phyloP scores from a whole-genome alignment of 768 basidiomycete species.

The Chalciporus piperatus region DNA sequence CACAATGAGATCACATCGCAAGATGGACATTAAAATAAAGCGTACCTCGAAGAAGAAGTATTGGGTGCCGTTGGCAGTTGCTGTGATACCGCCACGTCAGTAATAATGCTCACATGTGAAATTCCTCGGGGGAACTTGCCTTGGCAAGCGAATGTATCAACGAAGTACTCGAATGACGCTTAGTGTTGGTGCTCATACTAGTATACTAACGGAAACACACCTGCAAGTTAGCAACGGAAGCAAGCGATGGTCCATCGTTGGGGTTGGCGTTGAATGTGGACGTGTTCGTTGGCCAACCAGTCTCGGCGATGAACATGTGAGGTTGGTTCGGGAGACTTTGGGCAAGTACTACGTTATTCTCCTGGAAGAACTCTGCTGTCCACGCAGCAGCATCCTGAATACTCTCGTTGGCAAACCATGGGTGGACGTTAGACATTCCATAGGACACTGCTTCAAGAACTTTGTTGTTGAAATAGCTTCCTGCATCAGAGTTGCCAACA shows the following conservation, averaged over 20 bases:
- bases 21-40: neutral
- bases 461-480: conserved; percentile 73
- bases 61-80: conserved; percentile 74
- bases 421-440: conserved; percentile 88
- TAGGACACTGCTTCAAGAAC: conserved; percentile 66
- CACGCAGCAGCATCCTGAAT: conserved; percentile 70
- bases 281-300: conserved; percentile 77
- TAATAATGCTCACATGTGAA: neutral
- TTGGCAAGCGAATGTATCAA: conserved; percentile 81
- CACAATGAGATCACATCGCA: conserved; percentile 5
- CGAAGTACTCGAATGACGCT: conserved; percentile 54
- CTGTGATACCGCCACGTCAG: conserved; percentile 36
- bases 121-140: conserved; percentile 14
- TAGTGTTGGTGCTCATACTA: neutral
- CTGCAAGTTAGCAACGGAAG: conserved; percentile 62
- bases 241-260: conserved; percentile 65
- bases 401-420: conserved; percentile 87
- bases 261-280: conserved; percentile 51
- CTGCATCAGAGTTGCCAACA: conserved; percentile 84
- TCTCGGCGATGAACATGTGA: conserved; percentile 90
- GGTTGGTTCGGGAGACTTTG: conserved; percentile 64
- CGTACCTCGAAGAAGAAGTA: conserved; percentile 86
- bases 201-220: conserved; percentile 20
- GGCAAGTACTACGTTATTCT: conserved; percentile 60
- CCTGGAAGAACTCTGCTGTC: conserved; percentile 77